Evolutionary conservation across 2,329 filamentous ascomycete genomes (phyloP).

Genomic region (Aspergillus oerlinghausenensis): DNA sequence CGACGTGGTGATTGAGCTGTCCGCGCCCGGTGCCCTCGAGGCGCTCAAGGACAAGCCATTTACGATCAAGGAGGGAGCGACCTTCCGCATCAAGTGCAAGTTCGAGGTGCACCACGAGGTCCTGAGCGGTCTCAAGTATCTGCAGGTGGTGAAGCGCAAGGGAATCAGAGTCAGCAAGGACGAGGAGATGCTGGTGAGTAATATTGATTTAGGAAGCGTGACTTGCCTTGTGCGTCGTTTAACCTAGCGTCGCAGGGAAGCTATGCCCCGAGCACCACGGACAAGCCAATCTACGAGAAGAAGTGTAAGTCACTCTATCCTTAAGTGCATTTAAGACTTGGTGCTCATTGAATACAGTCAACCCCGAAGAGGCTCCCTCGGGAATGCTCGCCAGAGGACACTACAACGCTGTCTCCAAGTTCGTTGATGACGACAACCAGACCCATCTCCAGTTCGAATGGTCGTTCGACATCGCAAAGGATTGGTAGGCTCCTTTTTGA

Average conservation of each 20-base stretch:
- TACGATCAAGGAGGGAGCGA: conserved; percentile 92
- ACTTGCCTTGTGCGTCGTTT: not conserved
- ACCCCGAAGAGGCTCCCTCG: conserved; percentile 83
- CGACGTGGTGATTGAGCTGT: conserved; percentile 87
- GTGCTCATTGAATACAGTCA: conserved; percentile 54
- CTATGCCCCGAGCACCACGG: conserved; percentile 87
- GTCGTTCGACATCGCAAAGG: conserved; percentile 95
- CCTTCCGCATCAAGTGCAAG: conserved; percentile 88
- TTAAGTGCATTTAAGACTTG: not conserved
- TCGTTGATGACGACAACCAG: conserved; percentile 92
- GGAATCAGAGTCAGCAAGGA: conserved; percentile 85
- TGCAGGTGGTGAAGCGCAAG: conserved; percentile 89
- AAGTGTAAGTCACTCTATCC: conserved; percentile 63
- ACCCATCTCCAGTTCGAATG: conserved; percentile 89
- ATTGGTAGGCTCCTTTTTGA: conserved; percentile 56
- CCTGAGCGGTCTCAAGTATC: conserved; percentile 88
- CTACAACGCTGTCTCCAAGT: conserved; percentile 85
- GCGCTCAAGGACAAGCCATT: conserved; percentile 88
- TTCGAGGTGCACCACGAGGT: conserved; percentile 98
- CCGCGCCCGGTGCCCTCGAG: conserved; percentile 65
- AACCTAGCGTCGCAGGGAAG: conserved; percentile 59
- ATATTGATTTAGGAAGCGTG: not conserved
- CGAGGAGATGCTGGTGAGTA: conserved; percentile 91
- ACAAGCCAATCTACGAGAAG: conserved; percentile 81
- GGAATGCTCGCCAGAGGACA: conserved; percentile 86